Conservation (phyloP, 192 early-diverging fungal species). For the Spizellomyces sp. region DNA sequence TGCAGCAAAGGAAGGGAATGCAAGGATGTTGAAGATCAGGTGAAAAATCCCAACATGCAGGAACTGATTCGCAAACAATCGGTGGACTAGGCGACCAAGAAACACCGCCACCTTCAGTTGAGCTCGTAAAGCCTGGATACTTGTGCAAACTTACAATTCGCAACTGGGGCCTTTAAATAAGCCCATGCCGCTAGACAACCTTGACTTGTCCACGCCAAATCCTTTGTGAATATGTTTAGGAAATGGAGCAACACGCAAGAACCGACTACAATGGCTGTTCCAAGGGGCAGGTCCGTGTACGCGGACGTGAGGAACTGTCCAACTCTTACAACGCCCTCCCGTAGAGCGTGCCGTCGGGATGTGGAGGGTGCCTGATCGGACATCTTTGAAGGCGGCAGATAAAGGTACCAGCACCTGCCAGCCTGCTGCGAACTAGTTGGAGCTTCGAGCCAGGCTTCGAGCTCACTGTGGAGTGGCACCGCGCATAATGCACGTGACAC, state of each 20-base stretch:
- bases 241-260: not conserved
- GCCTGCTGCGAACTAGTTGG: too few relatives aligned
- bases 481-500: too few relatives aligned
- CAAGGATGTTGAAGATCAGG: conserved; percentile 6
- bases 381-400: too few relatives aligned
- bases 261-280: not conserved
- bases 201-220: not conserved
- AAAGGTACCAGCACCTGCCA: too few relatives aligned
- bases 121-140: not conserved
- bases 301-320: not conserved
- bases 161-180: not conserved
- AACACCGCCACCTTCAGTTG: not conserved
- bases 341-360: too few relatives aligned
- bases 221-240: not conserved
- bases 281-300: not conserved
- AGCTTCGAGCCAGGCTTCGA: too few relatives aligned
- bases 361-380: too few relatives aligned
- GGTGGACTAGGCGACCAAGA: conserved; percentile 8
- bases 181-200: not conserved
- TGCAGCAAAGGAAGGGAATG: conserved; percentile 16
- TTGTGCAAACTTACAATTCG: not conserved
- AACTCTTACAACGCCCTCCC: too few relatives aligned
- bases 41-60: conserved; percentile 4
- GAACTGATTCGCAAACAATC: conserved; percentile 19
- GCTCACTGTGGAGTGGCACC: too few relatives aligned